Base-by-base conservation (phyloP, 192 early-diverging fungal genomes). In the Fimicolochytrium jonesii region DNA sequence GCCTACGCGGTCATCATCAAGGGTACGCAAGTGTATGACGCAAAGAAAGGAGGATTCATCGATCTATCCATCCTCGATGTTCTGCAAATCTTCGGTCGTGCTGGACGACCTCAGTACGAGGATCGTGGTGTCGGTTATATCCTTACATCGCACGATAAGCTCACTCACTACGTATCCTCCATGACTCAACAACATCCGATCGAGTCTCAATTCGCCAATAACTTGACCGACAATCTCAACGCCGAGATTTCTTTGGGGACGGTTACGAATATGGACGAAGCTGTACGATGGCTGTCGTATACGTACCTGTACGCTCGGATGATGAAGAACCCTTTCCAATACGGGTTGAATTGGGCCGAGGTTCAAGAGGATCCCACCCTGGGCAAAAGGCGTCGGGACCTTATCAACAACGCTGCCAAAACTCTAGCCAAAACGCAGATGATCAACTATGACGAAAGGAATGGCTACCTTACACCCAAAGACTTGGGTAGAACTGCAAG, bases 61-160 rank as follows among this genome's bases (percentile, higher is more conserved):
- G 97, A 99, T 62, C 77, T 99, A 26, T 95, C 94, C 0, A 92
- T 97, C 66, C 74, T 98, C 47, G 97, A 99, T 71, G 97, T 99
- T n/a, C 77, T 98, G 61, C 97, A 99, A 77, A 99, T 99, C 57
- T 98, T 99, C 70, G 97, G 95, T 61, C 89, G 97, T 70, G 97
- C 97, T 31, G 97, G 97, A 63, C 86, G 80, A 34, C 80, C 80
- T 25, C 79, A 88, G 72, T 95, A 91, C 68, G 96, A 99, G 72
- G 80, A 85, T 15, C 84, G 89, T 44, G 93, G 96, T 62, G 88
- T 92, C 17, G 95, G 92, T n/a, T 93, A 87, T 61, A 97, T 99
- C 59, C 54, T 97, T 41, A 98, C 97, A 2, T 86, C 90, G 1
- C 91, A 94, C 55, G 97, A 98, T 71, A 91, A 92, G 57, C 77